Percentiles rank a stretch among this genome's conserved stretches.
phyloP scores from a whole-genome alignment of 1,139 yeast species.

The Scheffersomyces quercinus region DNA sequence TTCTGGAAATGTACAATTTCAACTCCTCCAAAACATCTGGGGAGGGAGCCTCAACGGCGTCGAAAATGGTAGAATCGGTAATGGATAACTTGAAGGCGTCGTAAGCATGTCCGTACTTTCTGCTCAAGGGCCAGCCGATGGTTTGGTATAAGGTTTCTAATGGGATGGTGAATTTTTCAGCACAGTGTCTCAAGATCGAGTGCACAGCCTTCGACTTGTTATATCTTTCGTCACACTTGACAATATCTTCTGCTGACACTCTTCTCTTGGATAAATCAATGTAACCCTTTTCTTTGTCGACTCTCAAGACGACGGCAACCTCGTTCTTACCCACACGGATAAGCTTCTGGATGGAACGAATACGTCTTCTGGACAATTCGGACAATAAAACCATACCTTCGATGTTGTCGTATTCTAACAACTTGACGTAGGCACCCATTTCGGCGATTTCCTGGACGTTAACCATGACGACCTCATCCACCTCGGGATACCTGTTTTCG shows the following conservation, averaged over 20 bases:
- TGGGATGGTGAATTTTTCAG: constrained; percentile 90
- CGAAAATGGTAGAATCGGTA: constrained; percentile 88
- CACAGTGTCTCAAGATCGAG: constrained; percentile 95
- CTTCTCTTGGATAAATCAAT: constrained; percentile 97
- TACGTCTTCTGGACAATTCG: constrained; percentile 97
- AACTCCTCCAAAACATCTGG: constrained; percentile 75
- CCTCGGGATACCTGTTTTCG: constrained; percentile 98
- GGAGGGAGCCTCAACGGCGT: constrained; percentile 73
- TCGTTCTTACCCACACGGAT: constrained; percentile 98
- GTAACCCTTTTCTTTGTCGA: constrained; percentile 97
- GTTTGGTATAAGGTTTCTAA: constrained; percentile 83
- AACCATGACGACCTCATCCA: constrained; percentile 98
- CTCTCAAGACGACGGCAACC: constrained; percentile 98
- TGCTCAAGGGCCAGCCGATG: constrained; percentile 96
- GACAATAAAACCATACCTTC: constrained; percentile 98
- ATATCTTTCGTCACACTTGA: constrained; percentile 96
- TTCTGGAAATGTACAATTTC: constrained; percentile 81
- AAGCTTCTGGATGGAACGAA: constrained; percentile 94
- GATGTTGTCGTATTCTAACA: constrained; percentile 94
- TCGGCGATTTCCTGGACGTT: constrained; percentile 98
- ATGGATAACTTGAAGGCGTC: constrained; percentile 97
- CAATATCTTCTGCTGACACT: constrained; percentile 96
- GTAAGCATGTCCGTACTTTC: constrained; percentile 94
- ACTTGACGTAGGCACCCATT: constrained; percentile 96
- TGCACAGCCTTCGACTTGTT: constrained; percentile 97